Base-by-base conservation (phyloP, 768 basidiomycete species). In the Termitomyces sp. region DNA sequence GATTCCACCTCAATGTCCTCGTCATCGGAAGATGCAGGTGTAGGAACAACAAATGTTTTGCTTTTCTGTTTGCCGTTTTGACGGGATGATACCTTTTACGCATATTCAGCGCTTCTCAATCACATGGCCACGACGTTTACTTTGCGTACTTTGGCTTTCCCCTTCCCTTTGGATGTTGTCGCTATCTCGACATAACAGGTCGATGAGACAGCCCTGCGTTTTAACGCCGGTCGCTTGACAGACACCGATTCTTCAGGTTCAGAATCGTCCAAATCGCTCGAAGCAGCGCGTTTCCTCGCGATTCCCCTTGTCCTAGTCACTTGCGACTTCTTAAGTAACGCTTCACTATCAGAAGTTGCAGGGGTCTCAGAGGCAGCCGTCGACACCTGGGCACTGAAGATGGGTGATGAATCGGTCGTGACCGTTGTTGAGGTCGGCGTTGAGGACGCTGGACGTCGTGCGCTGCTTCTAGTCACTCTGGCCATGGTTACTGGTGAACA, bases 321-420 rank as follows among this genome's bases (percentile, higher is more conserved):
- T 63, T 69, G 59, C 49, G 56, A 48, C 25, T 53, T 68, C 64
- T 71, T 63, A 59, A 65, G 58, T 57, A 57, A 55, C 38, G 69
- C 61, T 65, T 73, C 65, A 62, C 68, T 64, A 49, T 82, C 80
- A 61, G 86, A 87, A 36, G 84, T 86, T 46, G 73, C 73, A 66
- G 86, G 85, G 55, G 85, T 85, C 66, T 79, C 80, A 68, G 79
- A 70, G 45, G 61, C 68, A 37, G 72, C 73, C 46, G 75, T 73
- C 37, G 85, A 84, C 29, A 73, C 72, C 56, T 72, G 70, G 37
- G 77, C 73, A 65, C 83, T 86, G 65, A 85, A 79, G 31, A 81
- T 64, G 43, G 86, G 83, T 12, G 87, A 83, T 36, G 73, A 75
- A 45, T 77, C 74, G 12, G 79, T 75, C 14, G 79, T 75, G 8